Evolutionary conservation across 768 basidiomycete species (phyloP).

Genomic region (Strobilomyces echinocephalus): DNA sequence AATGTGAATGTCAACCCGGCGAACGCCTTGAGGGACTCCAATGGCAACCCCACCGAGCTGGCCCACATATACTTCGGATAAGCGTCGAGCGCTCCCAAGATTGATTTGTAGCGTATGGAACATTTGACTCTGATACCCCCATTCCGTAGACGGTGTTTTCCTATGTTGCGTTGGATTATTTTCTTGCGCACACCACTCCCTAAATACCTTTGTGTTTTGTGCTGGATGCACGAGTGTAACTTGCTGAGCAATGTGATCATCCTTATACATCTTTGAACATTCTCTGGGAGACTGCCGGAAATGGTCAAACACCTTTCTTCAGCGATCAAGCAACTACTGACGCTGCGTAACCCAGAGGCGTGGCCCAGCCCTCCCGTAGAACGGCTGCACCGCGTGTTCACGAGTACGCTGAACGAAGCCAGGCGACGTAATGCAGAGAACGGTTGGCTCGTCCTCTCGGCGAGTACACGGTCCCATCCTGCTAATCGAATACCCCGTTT

Average conservation of each 20-base stretch:
- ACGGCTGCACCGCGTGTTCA: conserved; percentile 52
- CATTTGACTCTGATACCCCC: conserved; percentile 17
- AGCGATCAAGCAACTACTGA: conserved; percentile 66
- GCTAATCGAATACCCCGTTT: conserved; percentile 17
- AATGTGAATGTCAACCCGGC: conserved; percentile 42
- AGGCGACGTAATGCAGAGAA: conserved; percentile 59
- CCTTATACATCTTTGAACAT: neutral
- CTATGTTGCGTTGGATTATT: neutral
- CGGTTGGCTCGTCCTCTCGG: conserved; percentile 79
- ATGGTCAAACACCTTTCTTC: conserved; percentile 52
- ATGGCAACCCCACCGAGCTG: conserved; percentile 47
- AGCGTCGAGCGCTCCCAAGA: neutral
- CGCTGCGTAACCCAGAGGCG: conserved; percentile 59
- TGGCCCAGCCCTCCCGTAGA: conserved; percentile 52
- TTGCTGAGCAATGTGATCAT: conserved; percentile 26
- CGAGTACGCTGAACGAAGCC: conserved; percentile 63
- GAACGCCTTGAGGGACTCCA: conserved; percentile 41
- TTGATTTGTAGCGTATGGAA: conserved; percentile 1
- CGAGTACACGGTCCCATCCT: conserved; percentile 33
- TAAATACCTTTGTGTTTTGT: conserved; percentile 14
- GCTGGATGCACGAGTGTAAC: conserved; percentile 19
- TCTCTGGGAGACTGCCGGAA: neutral
- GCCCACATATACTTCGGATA: conserved; percentile 38
- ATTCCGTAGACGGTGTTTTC: conserved; percentile 11
- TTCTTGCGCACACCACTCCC: conserved; percentile 1